phyloP scores from a whole-genome alignment of 176 grass and related monocot genomes.

The Juncus effusus region DNA sequence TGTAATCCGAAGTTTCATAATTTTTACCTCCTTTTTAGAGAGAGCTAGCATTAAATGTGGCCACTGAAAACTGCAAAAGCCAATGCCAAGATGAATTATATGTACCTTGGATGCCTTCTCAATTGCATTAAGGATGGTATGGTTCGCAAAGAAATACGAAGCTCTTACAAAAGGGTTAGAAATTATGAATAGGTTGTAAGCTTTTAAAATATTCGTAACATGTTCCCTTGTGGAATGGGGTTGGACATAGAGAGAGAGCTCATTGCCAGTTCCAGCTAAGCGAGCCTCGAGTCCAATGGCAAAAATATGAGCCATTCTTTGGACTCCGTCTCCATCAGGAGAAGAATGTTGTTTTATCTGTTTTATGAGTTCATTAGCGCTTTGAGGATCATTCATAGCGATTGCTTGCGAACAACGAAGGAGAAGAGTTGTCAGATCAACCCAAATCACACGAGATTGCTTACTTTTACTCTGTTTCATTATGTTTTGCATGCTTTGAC shows the following conservation, averaged over 20 bases:
- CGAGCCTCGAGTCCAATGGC: slow-evolving; percentile 34
- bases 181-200: slow-evolving; percentile 26
- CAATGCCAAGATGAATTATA: slow-evolving; percentile 29
- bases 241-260: slow-evolving; percentile 21
- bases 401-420: slow-evolving; percentile 33
- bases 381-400: slow-evolving; percentile 25
- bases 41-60: slow-evolving; percentile 28
- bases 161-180: slow-evolving; percentile 30
- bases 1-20: slow-evolving; percentile 24
- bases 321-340: slow-evolving; percentile 26
- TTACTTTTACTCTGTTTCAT: slow-evolving; percentile 5
- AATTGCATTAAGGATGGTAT: slow-evolving; percentile 5
- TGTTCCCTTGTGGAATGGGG: slow-evolving; percentile 10
- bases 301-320: slow-evolving; percentile 29
- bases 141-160: slow-evolving; percentile 28
- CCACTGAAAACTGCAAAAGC: slow-evolving; percentile 35
- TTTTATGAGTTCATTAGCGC: slow-evolving; percentile 23
- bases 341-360: slow-evolving; percentile 31
- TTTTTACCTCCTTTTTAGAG: slow-evolving; percentile 1
- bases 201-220: slow-evolving; percentile 32
- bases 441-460: slow-evolving; percentile 2
- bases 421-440: slow-evolving; percentile 32
- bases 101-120: slow-evolving; percentile 23
- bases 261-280: slow-evolving; percentile 31
- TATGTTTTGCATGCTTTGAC: background rate